Percentiles rank a stretch among this genome's conserved stretches.
phyloP scores from a whole-genome alignment of 768 basidiomycete genomes.

The Hericium erinaceus region DNA sequence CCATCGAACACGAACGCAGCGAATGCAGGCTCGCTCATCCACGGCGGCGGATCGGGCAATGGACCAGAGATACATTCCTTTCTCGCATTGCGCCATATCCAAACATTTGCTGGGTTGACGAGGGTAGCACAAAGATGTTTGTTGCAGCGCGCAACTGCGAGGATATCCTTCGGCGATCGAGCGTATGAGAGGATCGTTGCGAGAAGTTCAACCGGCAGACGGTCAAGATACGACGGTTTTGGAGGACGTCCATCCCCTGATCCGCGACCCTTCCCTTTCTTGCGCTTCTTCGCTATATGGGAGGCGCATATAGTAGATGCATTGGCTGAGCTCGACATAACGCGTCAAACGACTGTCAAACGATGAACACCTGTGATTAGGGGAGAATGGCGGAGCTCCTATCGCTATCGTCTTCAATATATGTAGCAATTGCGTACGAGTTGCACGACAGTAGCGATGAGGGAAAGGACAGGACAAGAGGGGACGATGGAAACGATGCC shows the following conservation, averaged over 20 bases:
- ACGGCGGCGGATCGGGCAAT: slow-evolving; percentile 34
- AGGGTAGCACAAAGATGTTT: slow-evolving; percentile 44
- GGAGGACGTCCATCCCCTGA: background rate
- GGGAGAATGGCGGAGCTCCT: too few relatives aligned
- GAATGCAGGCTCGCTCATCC: slow-evolving; percentile 47
- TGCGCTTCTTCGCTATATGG: too few relatives aligned
- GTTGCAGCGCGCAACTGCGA: slow-evolving; percentile 51
- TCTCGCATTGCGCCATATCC: slow-evolving; percentile 54
- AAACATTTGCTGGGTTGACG: slow-evolving; percentile 33
- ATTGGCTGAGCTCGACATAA: too few relatives aligned
- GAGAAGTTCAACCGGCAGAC: slow-evolving; percentile 53
- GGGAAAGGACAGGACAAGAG: too few relatives aligned
- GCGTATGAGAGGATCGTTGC: slow-evolving; percentile 51
- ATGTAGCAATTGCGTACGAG: too few relatives aligned
- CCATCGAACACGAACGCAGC: slow-evolving; percentile 56
- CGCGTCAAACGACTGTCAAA: too few relatives aligned
- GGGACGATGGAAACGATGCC: too few relatives aligned
- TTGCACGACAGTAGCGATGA: too few relatives aligned
- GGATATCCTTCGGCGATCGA: slow-evolving; percentile 43
- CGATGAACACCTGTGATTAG: too few relatives aligned
- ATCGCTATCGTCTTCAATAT: too few relatives aligned
- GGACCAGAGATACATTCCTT: slow-evolving; percentile 22
- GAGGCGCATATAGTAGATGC: too few relatives aligned
- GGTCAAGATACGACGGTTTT: slow-evolving; percentile 5
- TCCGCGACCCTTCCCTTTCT: too few relatives aligned